A percentile compares a stretch with the other conserved stretches of the same genome.
These are phyloP conservation scores for Tolypocladium tundrense DNA, from an alignment of 2,329 filamentous ascomycete species.

Conservation along the genomic window DNA sequence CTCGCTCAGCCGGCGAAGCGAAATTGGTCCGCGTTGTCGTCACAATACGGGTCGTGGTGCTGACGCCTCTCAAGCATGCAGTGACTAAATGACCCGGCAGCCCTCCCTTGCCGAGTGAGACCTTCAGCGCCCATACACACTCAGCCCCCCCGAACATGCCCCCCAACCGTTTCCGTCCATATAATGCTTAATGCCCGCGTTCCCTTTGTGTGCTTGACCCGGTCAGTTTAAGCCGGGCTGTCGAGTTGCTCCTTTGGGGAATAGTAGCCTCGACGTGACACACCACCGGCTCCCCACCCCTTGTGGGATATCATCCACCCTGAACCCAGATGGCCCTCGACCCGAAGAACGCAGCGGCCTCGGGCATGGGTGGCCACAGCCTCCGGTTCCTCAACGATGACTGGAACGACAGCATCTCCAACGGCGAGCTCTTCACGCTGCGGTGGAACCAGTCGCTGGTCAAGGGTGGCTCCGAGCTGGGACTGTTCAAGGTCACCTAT, in stretches of 20 bases:
- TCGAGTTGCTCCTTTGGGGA: neutral
- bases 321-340: constrained; percentile 10
- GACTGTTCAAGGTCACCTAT: constrained; percentile 19
- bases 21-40: neutral
- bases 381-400: constrained; percentile 20
- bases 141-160: constrained; percentile 2
- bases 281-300: neutral
- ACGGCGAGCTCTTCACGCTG: constrained; percentile 16
- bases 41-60: neutral
- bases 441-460: constrained; percentile 19
- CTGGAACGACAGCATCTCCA: constrained; percentile 24
- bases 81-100: constrained; percentile 10
- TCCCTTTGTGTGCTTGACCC: constrained; percentile 4
- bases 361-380: constrained; percentile 13
- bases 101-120: constrained; percentile 18
- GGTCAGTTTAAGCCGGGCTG: neutral
- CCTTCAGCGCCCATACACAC: constrained; percentile 7
- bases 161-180: constrained; percentile 5
- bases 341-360: constrained; percentile 5
- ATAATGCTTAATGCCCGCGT: constrained; percentile 10
- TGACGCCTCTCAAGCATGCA: constrained; percentile 6
- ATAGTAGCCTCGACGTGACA: neutral
- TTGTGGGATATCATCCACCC: constrained; percentile 2
- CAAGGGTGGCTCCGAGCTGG: constrained; percentile 11
- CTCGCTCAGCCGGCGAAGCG: neutral